phyloP scores from a whole-genome alignment of 352 stramenopile species.

The Pythium monospermum region DNA sequence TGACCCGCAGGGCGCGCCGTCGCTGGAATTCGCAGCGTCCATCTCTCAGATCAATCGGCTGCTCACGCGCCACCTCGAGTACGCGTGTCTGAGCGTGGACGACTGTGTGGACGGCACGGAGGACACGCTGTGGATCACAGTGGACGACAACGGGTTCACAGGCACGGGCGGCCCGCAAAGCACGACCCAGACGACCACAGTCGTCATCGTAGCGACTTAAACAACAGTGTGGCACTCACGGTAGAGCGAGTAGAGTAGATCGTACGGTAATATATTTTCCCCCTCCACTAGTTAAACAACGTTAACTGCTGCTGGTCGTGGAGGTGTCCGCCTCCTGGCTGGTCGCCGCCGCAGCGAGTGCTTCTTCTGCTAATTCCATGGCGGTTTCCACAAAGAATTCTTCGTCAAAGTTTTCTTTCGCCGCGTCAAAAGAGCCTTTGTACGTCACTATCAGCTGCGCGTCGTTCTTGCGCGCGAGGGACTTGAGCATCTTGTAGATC shows the following conservation, averaged over 20 bases:
- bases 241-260: too few relatives aligned
- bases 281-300: too few relatives aligned
- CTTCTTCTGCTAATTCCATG: slow-evolving; percentile 71
- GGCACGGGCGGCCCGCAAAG: slow-evolving; percentile 30
- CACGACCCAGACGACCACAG: slow-evolving; percentile 8
- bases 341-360: too few relatives aligned
- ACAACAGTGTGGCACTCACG: too few relatives aligned
- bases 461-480: slow-evolving; percentile 80
- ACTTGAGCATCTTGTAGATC: slow-evolving; percentile 77
- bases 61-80: slow-evolving; percentile 30
- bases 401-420: slow-evolving; percentile 54
- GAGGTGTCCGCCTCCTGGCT: slow-evolving; percentile 15
- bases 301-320: too few relatives aligned
- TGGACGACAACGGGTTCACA: slow-evolving; percentile 59
- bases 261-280: too few relatives aligned
- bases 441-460: slow-evolving; percentile 72
- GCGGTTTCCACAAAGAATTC: slow-evolving; percentile 83
- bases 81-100: slow-evolving; percentile 23
- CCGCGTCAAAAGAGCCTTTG: slow-evolving; percentile 69
- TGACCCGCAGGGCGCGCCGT: slow-evolving; percentile 1
- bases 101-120: slow-evolving; percentile 23
- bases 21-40: slow-evolving; percentile 37
- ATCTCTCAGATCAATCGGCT: slow-evolving; percentile 16
- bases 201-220: slow-evolving; percentile 19
- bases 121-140: slow-evolving; percentile 39